Conservation (phyloP, 495 filamentous ascomycete species). For the Penicillium parvum region DNA sequence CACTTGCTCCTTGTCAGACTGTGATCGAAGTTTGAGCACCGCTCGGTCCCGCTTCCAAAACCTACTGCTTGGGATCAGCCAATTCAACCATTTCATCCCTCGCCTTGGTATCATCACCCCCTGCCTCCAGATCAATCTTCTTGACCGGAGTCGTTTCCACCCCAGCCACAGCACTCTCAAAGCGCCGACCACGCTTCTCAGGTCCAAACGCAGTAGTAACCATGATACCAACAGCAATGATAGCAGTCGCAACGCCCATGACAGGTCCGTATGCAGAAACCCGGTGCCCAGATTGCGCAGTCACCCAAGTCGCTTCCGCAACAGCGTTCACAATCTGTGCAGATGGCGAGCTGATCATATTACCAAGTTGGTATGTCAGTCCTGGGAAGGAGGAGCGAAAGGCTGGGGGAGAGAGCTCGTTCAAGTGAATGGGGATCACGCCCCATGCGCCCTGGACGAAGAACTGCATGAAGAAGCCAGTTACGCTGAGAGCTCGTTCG, state of each 20-base stretch:
- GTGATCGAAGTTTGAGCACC: too few species aligned
- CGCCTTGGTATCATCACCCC: constrained; percentile 8
- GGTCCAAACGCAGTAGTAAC: constrained; percentile 50
- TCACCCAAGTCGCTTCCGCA: constrained; percentile 52
- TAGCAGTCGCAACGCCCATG: constrained; percentile 67
- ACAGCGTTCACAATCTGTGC: constrained; percentile 69
- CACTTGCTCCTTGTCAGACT: too few species aligned
- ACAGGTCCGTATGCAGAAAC: constrained; percentile 64
- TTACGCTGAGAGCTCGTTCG: constrained; percentile 54
- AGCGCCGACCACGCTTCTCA: constrained; percentile 64
- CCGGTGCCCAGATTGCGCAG: constrained; percentile 37
- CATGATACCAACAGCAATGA: constrained; percentile 61
- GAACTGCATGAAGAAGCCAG: constrained; percentile 74
- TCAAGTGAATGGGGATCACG: constrained; percentile 73
- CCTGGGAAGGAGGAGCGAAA: constrained; percentile 58
- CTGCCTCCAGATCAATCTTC: constrained; percentile 18
- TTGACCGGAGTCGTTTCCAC: constrained; percentile 36
- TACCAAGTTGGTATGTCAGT: constrained; percentile 66
- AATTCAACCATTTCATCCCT: constrained; percentile 20
- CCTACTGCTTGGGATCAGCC: constrained; percentile 22
- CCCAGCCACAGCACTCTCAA: constrained; percentile 56
- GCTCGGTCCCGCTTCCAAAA: too few species aligned
- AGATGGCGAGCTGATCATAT: constrained; percentile 69
- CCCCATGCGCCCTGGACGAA: constrained; percentile 77
- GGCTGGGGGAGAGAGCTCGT: constrained; percentile 69